Base-by-base conservation (phyloP, 1,139 yeast species). In the Saccharomyces hybrid region DNA sequence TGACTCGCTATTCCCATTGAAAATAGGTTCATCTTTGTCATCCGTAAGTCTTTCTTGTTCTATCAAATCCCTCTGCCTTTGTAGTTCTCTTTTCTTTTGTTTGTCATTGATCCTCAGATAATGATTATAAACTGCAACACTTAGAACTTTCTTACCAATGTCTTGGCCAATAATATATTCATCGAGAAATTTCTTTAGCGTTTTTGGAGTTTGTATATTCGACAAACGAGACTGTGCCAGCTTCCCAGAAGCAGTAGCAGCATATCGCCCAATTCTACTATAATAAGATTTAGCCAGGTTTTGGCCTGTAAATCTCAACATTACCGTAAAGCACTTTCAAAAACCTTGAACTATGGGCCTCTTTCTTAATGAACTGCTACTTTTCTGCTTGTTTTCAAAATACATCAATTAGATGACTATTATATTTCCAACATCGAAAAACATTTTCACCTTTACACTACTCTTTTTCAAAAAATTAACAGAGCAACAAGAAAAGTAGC, bases 71-170 rank as follows among this genome's bases (percentile, higher is more conserved):
- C 56, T 50, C 55, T 57, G 58, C 52, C 59, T 47, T 51, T 60
- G 58, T 34, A 62, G 44, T 25, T 65, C 64, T 5, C 62, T 54
- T 29, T 57, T 57, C 53, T 61, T 63, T n/a, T 69, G 64, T 57
- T 70, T 69, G 55, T 76, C 79, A 52, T 75, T 72, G 47, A 74
- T 70, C 49, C 82, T 68, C 46, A 78, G 58, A 56, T 77, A 77
- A 60, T 79, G 83, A 55, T 79, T 79, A 60, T 76, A 80, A 0
- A 79, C 80, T 0, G 82, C 82, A n/a, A 80, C 84, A 41, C 82
- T 75, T 63, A 80, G 70, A 25, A 79, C 78, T 58, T 76, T 76
- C 61, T 80, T 80, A 29, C 81, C 78, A 3, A 68, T 71, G 0
- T 77, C 78, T 63, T 80, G 84, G 0, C 83, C 83, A 27, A 79